Percentiles rank a stretch among this genome's conserved stretches.
These are phyloP conservation scores for Isabelozyma gotoi DNA, from an alignment of 805 yeast genomes.

Conservation along the genomic window DNA sequence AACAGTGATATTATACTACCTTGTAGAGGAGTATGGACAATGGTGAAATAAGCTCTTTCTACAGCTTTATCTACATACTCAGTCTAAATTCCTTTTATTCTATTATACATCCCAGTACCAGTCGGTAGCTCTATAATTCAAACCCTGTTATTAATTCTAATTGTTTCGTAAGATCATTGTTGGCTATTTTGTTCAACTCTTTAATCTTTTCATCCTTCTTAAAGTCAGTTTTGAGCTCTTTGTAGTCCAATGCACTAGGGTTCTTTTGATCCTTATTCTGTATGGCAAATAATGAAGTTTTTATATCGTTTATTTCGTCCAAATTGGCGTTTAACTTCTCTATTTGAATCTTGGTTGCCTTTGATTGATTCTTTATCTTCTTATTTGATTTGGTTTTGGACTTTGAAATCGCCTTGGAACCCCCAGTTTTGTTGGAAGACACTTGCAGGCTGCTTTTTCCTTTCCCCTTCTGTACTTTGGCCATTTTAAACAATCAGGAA, in stretches of 20 bases:
- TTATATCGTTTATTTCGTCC: slow-evolving; percentile 20
- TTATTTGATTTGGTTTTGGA: slow-evolving; percentile 13
- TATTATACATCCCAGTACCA: background rate
- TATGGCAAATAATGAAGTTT: slow-evolving; percentile 10
- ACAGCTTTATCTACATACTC: too few relatives aligned
- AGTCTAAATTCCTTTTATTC: background rate
- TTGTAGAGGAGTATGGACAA: too few relatives aligned
- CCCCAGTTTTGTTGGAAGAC: background rate
- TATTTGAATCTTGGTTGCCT: slow-evolving; percentile 31
- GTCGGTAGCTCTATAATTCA: slow-evolving; percentile 20
- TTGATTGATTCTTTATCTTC: slow-evolving; percentile 18
- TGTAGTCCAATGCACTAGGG: slow-evolving; percentile 33
- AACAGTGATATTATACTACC: too few relatives aligned
- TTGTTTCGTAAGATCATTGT: slow-evolving; percentile 45
- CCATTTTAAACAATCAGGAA: background rate
- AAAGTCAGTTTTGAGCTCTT: slow-evolving; percentile 36
- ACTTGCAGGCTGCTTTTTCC: background rate
- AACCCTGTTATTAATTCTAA: slow-evolving; percentile 49
- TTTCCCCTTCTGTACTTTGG: background rate
- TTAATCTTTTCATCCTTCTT: slow-evolving; percentile 32
- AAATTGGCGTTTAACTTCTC: slow-evolving; percentile 33
- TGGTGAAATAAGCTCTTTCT: too few relatives aligned
- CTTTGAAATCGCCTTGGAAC: background rate
- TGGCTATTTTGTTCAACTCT: slow-evolving; percentile 28
- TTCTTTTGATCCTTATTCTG: slow-evolving; percentile 7